Conservation (phyloP, 2,329 filamentous ascomycete genomes). For the Zalaria obscura region DNA sequence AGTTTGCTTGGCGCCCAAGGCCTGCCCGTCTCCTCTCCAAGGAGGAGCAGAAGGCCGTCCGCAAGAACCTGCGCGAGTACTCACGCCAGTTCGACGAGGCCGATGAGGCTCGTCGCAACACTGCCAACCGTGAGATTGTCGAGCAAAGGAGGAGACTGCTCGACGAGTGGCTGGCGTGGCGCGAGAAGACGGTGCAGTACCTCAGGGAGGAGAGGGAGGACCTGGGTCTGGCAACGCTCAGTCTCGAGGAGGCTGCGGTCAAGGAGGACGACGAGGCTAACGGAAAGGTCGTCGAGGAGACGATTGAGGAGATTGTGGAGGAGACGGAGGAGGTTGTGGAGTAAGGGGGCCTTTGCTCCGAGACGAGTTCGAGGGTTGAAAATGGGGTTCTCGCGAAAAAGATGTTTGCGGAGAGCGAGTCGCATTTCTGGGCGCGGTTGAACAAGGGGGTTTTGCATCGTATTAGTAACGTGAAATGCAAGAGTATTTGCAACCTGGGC, state of each 20-base stretch:
- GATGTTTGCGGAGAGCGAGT: too few relatives aligned
- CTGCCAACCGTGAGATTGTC: conserved; percentile 85
- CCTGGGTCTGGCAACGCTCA: conserved; percentile 51
- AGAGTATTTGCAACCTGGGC: too few relatives aligned
- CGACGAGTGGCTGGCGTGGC: conserved; percentile 81
- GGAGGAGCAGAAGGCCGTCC: conserved; percentile 94
- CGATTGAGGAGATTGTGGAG: conserved; percentile 81
- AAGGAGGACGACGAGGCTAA: conserved; percentile 35
- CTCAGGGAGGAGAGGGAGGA: conserved; percentile 56
- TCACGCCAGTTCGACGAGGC: conserved; percentile 88
- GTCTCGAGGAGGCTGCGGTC: conserved; percentile 45
- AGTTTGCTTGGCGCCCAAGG: conserved; percentile 86
- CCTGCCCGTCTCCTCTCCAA: conserved; percentile 83
- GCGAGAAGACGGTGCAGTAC: conserved; percentile 58
- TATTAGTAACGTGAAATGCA: too few relatives aligned
- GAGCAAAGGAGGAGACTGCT: conserved; percentile 72
- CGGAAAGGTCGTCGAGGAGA: conserved; percentile 49
- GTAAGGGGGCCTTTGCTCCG: neutral
- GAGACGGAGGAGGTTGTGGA: conserved; percentile 68
- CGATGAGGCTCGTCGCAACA: conserved; percentile 83
- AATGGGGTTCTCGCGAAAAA: too few relatives aligned
- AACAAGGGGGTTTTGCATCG: too few relatives aligned
- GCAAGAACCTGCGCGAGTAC: conserved; percentile 97
- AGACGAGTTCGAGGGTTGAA: too few relatives aligned
- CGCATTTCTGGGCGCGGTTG: too few relatives aligned